Evolutionary conservation across 306 rosid species (phyloP).

Genomic region (Heteromeles arbutifolia): DNA sequence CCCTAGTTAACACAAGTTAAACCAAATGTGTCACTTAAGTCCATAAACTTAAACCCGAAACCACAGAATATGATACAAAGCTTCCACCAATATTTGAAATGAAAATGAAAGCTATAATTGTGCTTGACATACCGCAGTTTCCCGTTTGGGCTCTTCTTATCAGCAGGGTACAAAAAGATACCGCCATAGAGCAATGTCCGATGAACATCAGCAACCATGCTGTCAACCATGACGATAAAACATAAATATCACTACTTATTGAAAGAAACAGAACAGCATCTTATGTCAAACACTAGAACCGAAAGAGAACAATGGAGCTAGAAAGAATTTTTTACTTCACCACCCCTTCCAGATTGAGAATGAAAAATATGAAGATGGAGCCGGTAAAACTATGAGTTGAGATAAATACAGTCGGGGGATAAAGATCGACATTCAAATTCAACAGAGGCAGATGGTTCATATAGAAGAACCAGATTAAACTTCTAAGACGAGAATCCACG

Average conservation of each 20-base stretch:
- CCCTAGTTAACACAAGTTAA: conserved; percentile 33
- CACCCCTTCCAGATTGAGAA: not conserved
- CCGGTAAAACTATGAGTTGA: not conserved
- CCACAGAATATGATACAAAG: not conserved
- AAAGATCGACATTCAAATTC: not conserved
- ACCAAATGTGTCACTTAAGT: not conserved
- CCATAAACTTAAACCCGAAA: not conserved
- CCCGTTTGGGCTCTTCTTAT: conserved; percentile 93
- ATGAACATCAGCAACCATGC: conserved; percentile 99
- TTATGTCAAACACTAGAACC: not conserved
- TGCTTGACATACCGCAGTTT: conserved; percentile 70
- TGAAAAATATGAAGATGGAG: not conserved
- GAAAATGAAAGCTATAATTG: not conserved
- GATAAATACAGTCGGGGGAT: not conserved
- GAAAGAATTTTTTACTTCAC: not conserved
- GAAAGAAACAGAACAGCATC: not conserved
- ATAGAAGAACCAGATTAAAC: not conserved
- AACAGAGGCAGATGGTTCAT: not conserved
- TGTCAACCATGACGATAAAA: conserved; percentile 26
- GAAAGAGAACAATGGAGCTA: not conserved
- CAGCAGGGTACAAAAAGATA: conserved; percentile 91
- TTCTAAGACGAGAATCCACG: not conserved
- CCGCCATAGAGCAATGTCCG: conserved; percentile 99
- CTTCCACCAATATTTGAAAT: not conserved
- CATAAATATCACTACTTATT: not conserved